Evolutionary conservation across 202 grass and related monocot genomes (phyloP).

Genomic region (Tripidium arundinaceum): DNA sequence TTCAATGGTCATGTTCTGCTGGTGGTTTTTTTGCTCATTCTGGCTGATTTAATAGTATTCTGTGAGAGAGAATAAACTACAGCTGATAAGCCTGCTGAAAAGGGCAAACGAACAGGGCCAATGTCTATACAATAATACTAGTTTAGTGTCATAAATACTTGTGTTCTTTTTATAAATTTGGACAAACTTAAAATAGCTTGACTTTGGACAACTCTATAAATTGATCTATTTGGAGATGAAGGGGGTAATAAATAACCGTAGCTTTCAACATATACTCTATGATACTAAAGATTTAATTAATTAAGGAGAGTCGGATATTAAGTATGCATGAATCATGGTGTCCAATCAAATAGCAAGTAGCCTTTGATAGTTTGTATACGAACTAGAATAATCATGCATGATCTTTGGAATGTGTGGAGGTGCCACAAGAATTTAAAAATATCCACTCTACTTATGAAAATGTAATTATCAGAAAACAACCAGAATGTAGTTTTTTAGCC

Average conservation of each 20-base stretch:
- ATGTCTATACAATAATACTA: background rate
- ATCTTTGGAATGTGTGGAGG: background rate
- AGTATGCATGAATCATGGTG: background rate
- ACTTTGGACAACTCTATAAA: background rate
- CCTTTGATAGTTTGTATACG: background rate
- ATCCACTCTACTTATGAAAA: background rate
- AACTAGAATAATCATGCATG: background rate
- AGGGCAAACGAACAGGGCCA: no score
- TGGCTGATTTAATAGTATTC: no score
- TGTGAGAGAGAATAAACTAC: no score
- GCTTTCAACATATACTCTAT: background rate
- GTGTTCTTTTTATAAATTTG: background rate
- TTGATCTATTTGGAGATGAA: background rate
- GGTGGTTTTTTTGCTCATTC: no score
- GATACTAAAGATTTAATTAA: background rate
- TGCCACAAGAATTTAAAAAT: background rate
- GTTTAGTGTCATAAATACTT: background rate
- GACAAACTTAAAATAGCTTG: background rate
- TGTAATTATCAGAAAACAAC: background rate
- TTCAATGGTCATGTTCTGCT: no score
- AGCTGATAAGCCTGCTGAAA: no score
- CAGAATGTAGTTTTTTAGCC: background rate
- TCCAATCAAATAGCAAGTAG: background rate
- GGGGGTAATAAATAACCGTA: background rate
- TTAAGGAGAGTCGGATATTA: background rate